Evolutionary conservation across 495 filamentous ascomycete genomes (phyloP).

Genomic region (Penicillium flavigenum): DNA sequence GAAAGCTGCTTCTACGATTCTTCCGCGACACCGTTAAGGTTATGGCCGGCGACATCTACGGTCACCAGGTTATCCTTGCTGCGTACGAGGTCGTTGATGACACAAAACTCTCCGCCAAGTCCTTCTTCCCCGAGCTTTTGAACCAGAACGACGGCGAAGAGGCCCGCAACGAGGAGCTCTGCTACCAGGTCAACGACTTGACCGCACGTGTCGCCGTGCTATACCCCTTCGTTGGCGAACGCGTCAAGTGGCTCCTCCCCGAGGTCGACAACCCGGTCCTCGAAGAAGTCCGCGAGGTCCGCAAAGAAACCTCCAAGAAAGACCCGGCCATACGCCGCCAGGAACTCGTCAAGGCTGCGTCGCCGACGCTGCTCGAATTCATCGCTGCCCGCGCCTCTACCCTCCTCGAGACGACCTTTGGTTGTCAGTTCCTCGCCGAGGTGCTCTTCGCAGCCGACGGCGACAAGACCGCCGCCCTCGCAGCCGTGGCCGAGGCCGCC

Average conservation of each 20-base stretch:
- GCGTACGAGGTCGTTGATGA: conserved; percentile 93
- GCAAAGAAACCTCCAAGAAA: conserved; percentile 86
- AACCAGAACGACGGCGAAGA: conserved; percentile 61
- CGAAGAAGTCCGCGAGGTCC: conserved; percentile 70
- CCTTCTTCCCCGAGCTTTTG: conserved; percentile 78
- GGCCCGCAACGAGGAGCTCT: conserved; percentile 57
- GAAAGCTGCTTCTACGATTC: conserved; percentile 79
- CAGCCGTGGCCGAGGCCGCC: conserved; percentile 68
- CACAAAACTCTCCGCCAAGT: conserved; percentile 81
- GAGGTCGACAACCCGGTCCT: conserved; percentile 62
- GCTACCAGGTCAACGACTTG: conserved; percentile 61
- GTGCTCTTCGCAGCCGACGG: conserved; percentile 74
- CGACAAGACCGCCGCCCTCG: conserved; percentile 66
- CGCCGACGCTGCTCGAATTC: conserved; percentile 64
- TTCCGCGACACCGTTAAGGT: conserved; percentile 82
- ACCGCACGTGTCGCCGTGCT: conserved; percentile 75
- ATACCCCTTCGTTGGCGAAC: conserved; percentile 76
- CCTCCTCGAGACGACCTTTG: conserved; percentile 72
- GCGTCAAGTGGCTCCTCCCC: conserved; percentile 67
- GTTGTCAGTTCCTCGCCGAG: conserved; percentile 82
- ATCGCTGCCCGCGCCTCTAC: conserved; percentile 65
- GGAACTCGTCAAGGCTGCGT: conserved; percentile 65
- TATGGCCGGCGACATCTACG: conserved; percentile 76
- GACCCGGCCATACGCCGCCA: conserved; percentile 69
- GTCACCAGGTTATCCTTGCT: conserved; percentile 76